Base-by-base conservation (phyloP, 257 asterid species). In the Euphrasia confusa region DNA sequence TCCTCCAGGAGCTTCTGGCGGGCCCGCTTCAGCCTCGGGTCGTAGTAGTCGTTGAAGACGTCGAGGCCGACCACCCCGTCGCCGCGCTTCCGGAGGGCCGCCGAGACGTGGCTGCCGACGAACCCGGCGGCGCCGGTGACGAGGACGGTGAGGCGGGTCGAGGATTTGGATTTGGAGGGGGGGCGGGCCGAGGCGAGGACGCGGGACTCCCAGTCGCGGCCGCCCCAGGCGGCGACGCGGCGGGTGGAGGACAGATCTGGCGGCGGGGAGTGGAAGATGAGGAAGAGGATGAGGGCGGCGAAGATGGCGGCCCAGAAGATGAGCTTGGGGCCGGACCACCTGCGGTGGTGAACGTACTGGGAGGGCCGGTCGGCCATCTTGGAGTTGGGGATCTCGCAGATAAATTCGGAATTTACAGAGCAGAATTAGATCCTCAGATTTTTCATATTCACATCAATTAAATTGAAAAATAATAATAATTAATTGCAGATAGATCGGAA, bases 51-150 rank as follows among this genome's bases (percentile, higher is more conserved):
- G 68, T 78, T 78, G 74, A 72, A 78, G 58, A 58, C 63, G 68
- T 79, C 83, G 7, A 79, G 78, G 2, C 80, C 83, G 6, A 79
- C 77, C 8, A 75, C 79, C 4, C 81, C 83, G 26, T 79, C 83
- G 0, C 83, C 83, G 0, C 81, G 78, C 49, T 50, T 69, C 56
- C 69, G 75, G 27, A 75, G 73, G 4, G 81, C 81, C 10, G 66
- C 45, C 8, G 78, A 69, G 15, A 79, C 83, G 18, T 78, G 83
- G 60, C 72, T 65, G 13, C 83, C 83, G 3, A 79, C 76, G 61
- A 79, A 79, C 2, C 83, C 83, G 15, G 83, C 80, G 1, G 79
- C 81, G 3, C 83, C 79, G 1, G 83, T 79, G 0, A 75, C 78
- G 0, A 78, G 78, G 61, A 72, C 68, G 28, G 77, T n/a, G 42